Evolutionary conservation across 805 yeast genomes (phyloP), one percentile per base, ranked within the genome.

Genomic region (Yamadazyma paraphyllophila): DNA sequence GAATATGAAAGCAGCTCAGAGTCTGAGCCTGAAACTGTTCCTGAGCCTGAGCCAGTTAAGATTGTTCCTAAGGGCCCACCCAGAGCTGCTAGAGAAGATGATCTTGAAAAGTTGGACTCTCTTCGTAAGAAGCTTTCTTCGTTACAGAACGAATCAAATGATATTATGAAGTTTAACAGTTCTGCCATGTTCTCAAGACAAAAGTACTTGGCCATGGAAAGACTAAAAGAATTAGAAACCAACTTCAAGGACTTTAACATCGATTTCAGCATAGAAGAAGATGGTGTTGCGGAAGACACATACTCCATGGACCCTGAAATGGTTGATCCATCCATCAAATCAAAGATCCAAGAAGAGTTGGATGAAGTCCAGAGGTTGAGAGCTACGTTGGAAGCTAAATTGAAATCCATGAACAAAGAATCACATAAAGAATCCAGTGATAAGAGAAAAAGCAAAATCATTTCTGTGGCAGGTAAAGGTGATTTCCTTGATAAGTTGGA

Each of bases 131-230:
- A 80, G 53, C 62, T 87, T 32, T 77, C 83, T 9, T 73, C 75
- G 11, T 66, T 87, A 37, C 94, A 87, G 61, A 74, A 74, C 39
- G 91, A 87, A 58, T 82, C 91, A 1, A 87, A 87, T 60, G 89
- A 82, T 51, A 82, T 86, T 33, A 76, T 87, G 61, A 86, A 85
- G 58, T 79, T 73, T 53, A 85, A 85, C 62, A 76, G 79, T 44
- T 76, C 77, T 49, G 82, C 85, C 40, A 58, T 77, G 55, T 74
- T 83, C 62, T 71, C 75, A 37, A 78, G 78, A 49, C 84, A 83
- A 56, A 85, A 82, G 56, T 58, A 71, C 41, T 71, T 80, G 60
- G 92, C 92, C 0, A 69, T 88, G 73, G 85, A 83, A 46, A 73
- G 96, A 53, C 71, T 91, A 45, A 69, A 78, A 30, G 85, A 84